Conservation (phyloP, 805 yeast species). For the Lachancea nothofagi region DNA sequence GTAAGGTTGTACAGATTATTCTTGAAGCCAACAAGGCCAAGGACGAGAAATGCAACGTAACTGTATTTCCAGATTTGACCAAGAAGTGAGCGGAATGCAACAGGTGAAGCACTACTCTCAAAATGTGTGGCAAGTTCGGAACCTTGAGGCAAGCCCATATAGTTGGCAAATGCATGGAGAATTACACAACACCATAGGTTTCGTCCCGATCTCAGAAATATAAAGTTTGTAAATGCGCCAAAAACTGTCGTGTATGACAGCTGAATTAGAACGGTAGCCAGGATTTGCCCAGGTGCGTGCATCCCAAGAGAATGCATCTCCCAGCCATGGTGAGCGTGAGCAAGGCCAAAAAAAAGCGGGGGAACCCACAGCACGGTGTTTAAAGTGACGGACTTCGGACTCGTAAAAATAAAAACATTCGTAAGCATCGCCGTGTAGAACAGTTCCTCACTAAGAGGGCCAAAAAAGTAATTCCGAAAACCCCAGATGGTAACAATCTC, state of each 20-base stretch:
- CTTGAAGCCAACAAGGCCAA: slow-evolving; percentile 21
- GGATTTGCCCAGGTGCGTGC: slow-evolving; percentile 14
- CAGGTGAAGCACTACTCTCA: neutral
- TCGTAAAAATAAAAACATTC: slow-evolving; percentile 16
- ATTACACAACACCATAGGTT: slow-evolving; percentile 28
- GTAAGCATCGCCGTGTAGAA: slow-evolving; percentile 31
- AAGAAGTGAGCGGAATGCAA: neutral
- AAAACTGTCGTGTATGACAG: slow-evolving; percentile 29
- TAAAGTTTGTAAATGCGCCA: slow-evolving; percentile 30
- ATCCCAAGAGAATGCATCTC: slow-evolving; percentile 21
- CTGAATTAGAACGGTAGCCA: slow-evolving; percentile 22
- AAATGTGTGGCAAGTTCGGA: slow-evolving; percentile 18
- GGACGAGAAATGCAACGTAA: slow-evolving; percentile 18
- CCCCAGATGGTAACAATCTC: slow-evolving; percentile 29
- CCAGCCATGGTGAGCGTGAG: slow-evolving; percentile 33
- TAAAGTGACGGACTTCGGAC: neutral
- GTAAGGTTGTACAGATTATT: slow-evolving; percentile 8
- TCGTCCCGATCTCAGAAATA: slow-evolving; percentile 27
- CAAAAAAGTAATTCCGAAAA: slow-evolving; percentile 30
- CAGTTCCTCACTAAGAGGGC: slow-evolving; percentile 33
- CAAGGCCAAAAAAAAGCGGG: slow-evolving; percentile 32
- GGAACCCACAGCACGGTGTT: slow-evolving; percentile 19
- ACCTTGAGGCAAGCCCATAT: slow-evolving; percentile 32
- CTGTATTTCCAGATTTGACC: slow-evolving; percentile 22
- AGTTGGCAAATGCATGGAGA: slow-evolving; percentile 29